Base-by-base conservation (phyloP, 192 early-diverging fungal species). In the Coemansia sp. region DNA sequence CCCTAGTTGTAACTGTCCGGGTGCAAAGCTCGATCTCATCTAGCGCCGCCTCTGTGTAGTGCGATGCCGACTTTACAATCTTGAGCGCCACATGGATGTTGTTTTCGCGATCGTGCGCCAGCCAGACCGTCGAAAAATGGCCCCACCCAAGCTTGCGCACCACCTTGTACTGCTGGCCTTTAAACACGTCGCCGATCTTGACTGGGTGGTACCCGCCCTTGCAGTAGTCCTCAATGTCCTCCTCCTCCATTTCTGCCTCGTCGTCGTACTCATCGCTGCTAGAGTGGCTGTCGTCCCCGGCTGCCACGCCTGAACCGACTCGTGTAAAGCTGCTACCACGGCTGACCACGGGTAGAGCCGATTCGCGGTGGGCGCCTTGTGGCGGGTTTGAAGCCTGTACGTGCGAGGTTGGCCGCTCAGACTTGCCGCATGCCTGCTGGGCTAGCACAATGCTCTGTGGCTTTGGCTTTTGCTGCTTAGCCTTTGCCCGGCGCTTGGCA, bases 121-220 rank as follows among this genome's bases (percentile, higher is more conserved):
- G 88, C 97, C 97, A 99, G 10, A 99, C 97, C 0, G 97, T 99
- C 29, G 94, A 96, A 71, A 99, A 99, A 71, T 99, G 97, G 16
- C 97, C 97, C 97, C 97, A 99, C 18, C 97, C 97, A 40, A 99
- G 90, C 78, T 99, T 99, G 67, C 93, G 89, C 46, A 97, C 73
- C 24, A 97, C 86, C n/a, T 77, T 84, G 81, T 99, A 99, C 24
- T 92, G 88, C 8, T 87, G 86, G 15, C 91, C 88, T 49, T 92
- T 89, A 75, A 93, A 96, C 20, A 47, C 63, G 67, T 99, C 97
- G 8, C 93, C 95, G 33, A 95, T 85, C 61, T 89, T 84, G 40
- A 97, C 88, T 0, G 95, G 92, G 69, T 99, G 96, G 83, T 99
- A 99, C 1, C 97, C 97, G 65, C 96, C 95, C 80, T 91, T 91